Base-by-base conservation (phyloP, 176 grass and related monocot genomes). In the Ananas comosus region DNA sequence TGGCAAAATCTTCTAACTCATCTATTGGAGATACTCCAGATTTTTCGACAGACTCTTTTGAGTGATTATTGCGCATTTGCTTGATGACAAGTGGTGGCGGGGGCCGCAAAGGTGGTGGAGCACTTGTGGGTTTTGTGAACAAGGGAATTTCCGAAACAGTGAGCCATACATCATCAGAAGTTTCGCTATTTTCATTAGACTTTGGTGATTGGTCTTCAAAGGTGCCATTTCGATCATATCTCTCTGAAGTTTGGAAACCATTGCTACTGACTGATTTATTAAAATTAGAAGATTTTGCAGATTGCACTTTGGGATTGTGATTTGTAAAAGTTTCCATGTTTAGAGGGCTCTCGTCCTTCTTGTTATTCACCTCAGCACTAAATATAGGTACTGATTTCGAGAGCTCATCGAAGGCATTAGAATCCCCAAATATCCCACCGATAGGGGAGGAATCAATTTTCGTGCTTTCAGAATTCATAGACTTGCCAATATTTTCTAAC, bases 101-200 rank as follows among this genome's bases (percentile, higher is more conserved):
- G 29, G 80, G 77, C 72, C 89, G 86, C 18, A 87, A 93, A 77
- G 94, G 94, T 54, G 94, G 87, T 22, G 87, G 84, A 76, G 89
- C 89, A 86, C 24, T 93, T 71, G 89, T 93, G 72, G 89, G 89
- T 63, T 52, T 74, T 50, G 94, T 99, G 72, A 88, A 90, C 53
- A 99, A 89, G 22, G 89, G 89, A 80, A 99, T 93, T 84, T 99
- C 94, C 72, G 78, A 87, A 93, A 99, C 84, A 77, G 87, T 88
- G 76, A 99, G 80, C 94, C 94, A 99, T 85, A 93, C 50, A 71
- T 90, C 94, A 66, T 88, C 89, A 77, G 79, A 72, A 9, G 82
- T 88, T 74, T 86, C 89, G 74, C 71, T 71, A 76, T 76, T 50
- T 65, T 76, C 72, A 42, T 51, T 80, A 78, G 82, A 83, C 22